These are phyloP conservation scores for Aspergillus carlsbadensis DNA, from an alignment of 495 filamentous ascomycete species.

Conservation along the genomic window DNA sequence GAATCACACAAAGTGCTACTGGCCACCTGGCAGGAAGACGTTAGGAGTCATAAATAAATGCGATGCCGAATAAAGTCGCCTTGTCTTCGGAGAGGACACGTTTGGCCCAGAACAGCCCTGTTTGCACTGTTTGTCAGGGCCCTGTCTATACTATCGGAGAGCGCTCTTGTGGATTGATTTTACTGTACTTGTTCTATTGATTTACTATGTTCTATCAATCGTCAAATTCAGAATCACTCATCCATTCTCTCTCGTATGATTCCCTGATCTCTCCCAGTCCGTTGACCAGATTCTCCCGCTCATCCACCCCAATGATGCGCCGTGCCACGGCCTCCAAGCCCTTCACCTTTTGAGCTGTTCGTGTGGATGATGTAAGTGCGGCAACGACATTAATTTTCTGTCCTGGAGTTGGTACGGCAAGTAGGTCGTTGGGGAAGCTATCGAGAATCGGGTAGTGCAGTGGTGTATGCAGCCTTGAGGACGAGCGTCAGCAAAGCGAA, in stretches of 20 bases:
- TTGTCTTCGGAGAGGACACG: slow-evolving; percentile 11
- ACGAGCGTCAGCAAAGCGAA: slow-evolving; percentile 3
- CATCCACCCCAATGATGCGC: slow-evolving; percentile 63
- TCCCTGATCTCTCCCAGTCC: slow-evolving; percentile 84
- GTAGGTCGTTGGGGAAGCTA: slow-evolving; percentile 75
- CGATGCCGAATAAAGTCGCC: slow-evolving; percentile 5
- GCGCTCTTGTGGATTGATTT: background rate
- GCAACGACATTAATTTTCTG: slow-evolving; percentile 57
- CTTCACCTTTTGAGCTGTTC: slow-evolving; percentile 67
- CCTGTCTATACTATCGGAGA: background rate
- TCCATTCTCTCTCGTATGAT: slow-evolving; percentile 87
- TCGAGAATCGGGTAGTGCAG: slow-evolving; percentile 76
- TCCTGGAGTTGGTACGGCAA: slow-evolving; percentile 33
- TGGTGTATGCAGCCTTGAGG: slow-evolving; percentile 51
- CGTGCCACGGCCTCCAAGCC: slow-evolving; percentile 59
- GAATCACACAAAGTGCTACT: slow-evolving; percentile 17
- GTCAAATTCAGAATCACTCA: slow-evolving; percentile 77
- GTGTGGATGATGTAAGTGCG: slow-evolving; percentile 71
- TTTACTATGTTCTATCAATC: slow-evolving; percentile 34
- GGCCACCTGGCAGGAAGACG: slow-evolving; percentile 43
- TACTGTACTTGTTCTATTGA: background rate
- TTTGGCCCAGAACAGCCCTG: slow-evolving; percentile 16
- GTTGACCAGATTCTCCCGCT: slow-evolving; percentile 78
- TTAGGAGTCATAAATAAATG: slow-evolving; percentile 10
- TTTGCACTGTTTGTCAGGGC: slow-evolving; percentile 20